phyloP scores from a whole-genome alignment of 495 filamentous ascomycete genomes.

The Podospora tetraspora region DNA sequence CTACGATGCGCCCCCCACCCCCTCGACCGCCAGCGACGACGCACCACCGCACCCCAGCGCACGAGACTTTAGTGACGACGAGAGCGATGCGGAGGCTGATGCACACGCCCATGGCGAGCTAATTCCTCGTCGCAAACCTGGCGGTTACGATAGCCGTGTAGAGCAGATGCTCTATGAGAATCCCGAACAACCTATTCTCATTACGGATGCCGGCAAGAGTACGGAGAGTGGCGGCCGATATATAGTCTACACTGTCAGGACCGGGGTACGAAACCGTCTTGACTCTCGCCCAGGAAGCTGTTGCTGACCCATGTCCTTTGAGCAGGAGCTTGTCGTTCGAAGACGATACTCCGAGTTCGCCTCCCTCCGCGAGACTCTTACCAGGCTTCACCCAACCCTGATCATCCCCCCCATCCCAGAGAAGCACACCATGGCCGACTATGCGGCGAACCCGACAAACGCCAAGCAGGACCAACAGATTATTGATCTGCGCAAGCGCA shows the following conservation, averaged over 20 bases:
- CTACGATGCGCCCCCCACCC: conserved; percentile 40
- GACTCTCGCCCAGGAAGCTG: not conserved
- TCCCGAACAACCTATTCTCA: conserved; percentile 79
- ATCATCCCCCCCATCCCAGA: conserved; percentile 96
- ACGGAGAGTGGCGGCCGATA: conserved; percentile 79
- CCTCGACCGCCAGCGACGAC: conserved; percentile 43
- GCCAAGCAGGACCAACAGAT: conserved; percentile 96
- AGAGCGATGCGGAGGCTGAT: conserved; percentile 50
- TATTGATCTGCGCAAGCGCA: conserved; percentile 91
- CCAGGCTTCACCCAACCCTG: conserved; percentile 85
- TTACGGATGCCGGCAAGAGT: conserved; percentile 93
- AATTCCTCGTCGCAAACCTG: conserved; percentile 61
- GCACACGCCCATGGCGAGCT: conserved; percentile 47
- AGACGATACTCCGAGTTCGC: conserved; percentile 95
- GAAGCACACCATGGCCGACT: conserved; percentile 97
- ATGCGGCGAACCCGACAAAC: conserved; percentile 94
- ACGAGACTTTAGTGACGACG: conserved; percentile 26
- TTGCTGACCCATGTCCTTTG: conserved; percentile 21
- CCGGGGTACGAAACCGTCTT: conserved; percentile 59
- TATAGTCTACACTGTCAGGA: conserved; percentile 95
- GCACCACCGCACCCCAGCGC: conserved; percentile 23
- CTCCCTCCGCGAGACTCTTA: conserved; percentile 82
- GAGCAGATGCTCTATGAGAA: conserved; percentile 97
- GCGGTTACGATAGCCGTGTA: conserved; percentile 87
- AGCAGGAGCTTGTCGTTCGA: conserved; percentile 87